Base-by-base conservation (phyloP, 176 grass and related monocot species). In the Bonia amplexicaulis region DNA sequence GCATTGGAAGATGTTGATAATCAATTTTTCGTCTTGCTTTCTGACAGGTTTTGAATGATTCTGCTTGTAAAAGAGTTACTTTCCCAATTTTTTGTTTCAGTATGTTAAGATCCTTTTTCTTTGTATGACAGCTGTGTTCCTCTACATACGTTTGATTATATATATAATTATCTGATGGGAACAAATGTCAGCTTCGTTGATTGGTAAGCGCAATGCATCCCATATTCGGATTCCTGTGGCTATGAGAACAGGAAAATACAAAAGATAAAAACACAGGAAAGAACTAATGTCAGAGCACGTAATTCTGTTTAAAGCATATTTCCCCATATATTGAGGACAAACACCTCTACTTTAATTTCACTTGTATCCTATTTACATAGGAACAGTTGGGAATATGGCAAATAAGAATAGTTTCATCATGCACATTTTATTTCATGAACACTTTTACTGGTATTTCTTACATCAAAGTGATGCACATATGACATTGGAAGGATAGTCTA, bases 21-120 rank as follows among this genome's bases (percentile, higher is more conserved):
- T 90, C 96, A 96, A 61, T 88, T 90, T 91, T 99, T 99, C 19
- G 75, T 99, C 53, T 88, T 99, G 88, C 93, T 99, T 91, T 99
- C 96, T 80, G 96, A 99, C 84, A 99, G 96, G 96, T 96, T 85
- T 74, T 80, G 19, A 58, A 72, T 85, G 67, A 80, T 40, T 86
- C 69, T 71, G 20, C 46, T 52, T 71, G 46, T 29, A 69, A 31
- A 62, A 76, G 2, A 14, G 58, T 79, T 59, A 51, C 72, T 39
- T 73, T 63, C 22, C 71, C 33, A 45, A 7, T 61, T 62, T 3
- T 74, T 66, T 84, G 81, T 47, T 72, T 88, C 44, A 78, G 11
- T 76, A 58, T 49, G 44, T 74, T 88, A 75, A 89, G 39, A 71
- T 46, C n/a, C 22, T 29, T 84, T 88, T 80, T 80, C 35, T 76